These are phyloP conservation scores for Centrapalus pauciflorus DNA, from an alignment of 129 eudicot genomes.

Conservation along the genomic window DNA sequence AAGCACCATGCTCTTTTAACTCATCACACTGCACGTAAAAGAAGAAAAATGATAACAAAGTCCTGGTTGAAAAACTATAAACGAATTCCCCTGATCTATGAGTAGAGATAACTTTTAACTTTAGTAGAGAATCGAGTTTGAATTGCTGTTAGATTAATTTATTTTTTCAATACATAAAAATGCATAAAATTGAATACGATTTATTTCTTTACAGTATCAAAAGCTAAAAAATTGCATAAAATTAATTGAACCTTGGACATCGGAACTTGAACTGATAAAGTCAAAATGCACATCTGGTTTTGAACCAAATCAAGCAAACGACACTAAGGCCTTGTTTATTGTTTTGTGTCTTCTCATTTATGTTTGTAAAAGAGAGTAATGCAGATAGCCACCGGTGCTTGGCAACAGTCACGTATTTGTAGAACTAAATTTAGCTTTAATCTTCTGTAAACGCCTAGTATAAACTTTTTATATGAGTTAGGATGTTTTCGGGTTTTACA, in stretches of 20 bases:
- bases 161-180: too few species aligned
- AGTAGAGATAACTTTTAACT: neutral
- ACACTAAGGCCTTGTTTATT: neutral
- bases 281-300: neutral
- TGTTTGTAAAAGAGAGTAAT: neutral
- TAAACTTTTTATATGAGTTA: neutral
- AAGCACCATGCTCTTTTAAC: slow-evolving; percentile 85
- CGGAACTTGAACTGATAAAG: neutral
- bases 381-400: neutral
- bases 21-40: slow-evolving; percentile 68
- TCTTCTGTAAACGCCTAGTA: too few species aligned
- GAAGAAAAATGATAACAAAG: neutral
- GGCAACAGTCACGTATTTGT: neutral
- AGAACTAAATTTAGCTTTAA: neutral
- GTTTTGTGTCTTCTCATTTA: neutral
- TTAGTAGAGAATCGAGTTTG: neutral
- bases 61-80: neutral
- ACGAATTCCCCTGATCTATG: neutral
- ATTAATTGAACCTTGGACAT: neutral
- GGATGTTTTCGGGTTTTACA: too few species aligned
- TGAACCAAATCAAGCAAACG: neutral
- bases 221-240: slow-evolving; percentile 8
- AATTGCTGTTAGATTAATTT: neutral
- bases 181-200: neutral
- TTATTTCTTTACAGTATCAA: neutral